Evolutionary conservation across 345 rosid species (phyloP), one percentile per base, ranked within the genome.

Genomic region (Eucalyptus curtisii): DNA sequence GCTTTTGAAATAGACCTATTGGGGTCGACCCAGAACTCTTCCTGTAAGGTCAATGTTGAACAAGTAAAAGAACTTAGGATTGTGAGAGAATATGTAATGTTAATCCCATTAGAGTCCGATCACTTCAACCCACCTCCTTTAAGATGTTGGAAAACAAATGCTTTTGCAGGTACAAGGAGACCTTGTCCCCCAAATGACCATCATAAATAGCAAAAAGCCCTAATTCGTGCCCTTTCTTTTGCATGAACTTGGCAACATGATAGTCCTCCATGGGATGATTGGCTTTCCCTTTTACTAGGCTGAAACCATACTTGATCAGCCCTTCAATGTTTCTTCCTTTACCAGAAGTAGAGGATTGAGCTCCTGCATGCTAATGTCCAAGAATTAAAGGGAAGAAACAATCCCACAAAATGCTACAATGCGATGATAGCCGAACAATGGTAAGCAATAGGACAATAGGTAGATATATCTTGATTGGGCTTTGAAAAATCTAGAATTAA

Each of bases 241-340:
- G 93, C 27, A 90, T 87, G 87, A 95, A 95, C 86, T 95, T 95
- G 17, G 97, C 95, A 30, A 95, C 96, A 88, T 95, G 94, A 88
- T 94, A 95, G 89, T 95, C 97, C 88, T 95, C 97, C 97, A 95
- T 95, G 8, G 97, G 96, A 90, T 95, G 97, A 90, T 91, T 94
- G 47, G 96, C 97, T 94, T 94, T 95, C 68, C 97, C 97, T 91
- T 95, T 95, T 27, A 93, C 92, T 71, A 95, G 90, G 89, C 93
- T 93, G 86, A 92, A 95, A n/a, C 97, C 97, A 89, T 90, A 95
- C 90, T 91, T 95, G 49, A 91, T 90, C 55, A 89, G 91, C 22
- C 94, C 94, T 14, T 90, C 91, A 9, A 90, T 89, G 89, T 92
- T 94, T 90, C 91, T 94, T 61, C 97, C 97, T 90, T 94, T 95